These are phyloP conservation scores for Blastobotrys mokoenaii DNA, from an alignment of 805 yeast species.

Conservation along the genomic window DNA sequence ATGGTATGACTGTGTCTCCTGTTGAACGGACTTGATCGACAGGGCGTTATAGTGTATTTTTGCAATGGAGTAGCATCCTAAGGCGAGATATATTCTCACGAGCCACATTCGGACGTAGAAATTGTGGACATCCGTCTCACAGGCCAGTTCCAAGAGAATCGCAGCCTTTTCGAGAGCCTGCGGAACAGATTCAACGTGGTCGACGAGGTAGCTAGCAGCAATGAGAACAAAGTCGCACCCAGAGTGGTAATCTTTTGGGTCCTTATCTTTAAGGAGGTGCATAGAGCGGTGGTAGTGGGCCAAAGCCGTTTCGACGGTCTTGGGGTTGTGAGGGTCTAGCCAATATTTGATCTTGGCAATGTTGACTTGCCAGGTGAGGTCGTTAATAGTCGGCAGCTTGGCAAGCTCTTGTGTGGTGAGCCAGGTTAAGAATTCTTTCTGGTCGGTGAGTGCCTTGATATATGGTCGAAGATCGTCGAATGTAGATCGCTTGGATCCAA, in stretches of 20 bases:
- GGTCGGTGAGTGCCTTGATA: constrained; percentile 1
- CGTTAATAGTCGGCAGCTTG: constrained; percentile 4
- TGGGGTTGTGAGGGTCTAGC: constrained; percentile 11
- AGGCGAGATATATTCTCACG: constrained; percentile 47
- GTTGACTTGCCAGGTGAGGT: constrained; percentile 30
- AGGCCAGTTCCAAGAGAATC: constrained; percentile 49
- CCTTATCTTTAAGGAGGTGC: constrained; percentile 32
- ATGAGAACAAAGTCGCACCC: constrained; percentile 60
- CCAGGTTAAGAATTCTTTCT: constrained; percentile 1
- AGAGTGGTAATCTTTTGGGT: constrained; percentile 59
- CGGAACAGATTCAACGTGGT: constrained; percentile 16
- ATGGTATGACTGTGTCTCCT: constrained; percentile 52
- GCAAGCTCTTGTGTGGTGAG: constrained; percentile 5
- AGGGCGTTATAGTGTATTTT: constrained; percentile 43
- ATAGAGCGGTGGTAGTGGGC: constrained; percentile 34
- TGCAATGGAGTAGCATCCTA: constrained; percentile 50
- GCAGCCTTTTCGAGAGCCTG: constrained; percentile 35
- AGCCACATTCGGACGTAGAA: constrained; percentile 67
- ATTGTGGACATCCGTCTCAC: constrained; percentile 55
- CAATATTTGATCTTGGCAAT: constrained; percentile 41
- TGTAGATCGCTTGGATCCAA: constrained; percentile 56
- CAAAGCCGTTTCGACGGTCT: constrained; percentile 28
- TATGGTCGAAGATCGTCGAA: constrained; percentile 46
- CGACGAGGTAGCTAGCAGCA: constrained; percentile 36
- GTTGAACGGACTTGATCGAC: constrained; percentile 66